Evolutionary conservation across 805 yeast genomes (phyloP).

Genomic region (Candida coquimbonensis): DNA sequence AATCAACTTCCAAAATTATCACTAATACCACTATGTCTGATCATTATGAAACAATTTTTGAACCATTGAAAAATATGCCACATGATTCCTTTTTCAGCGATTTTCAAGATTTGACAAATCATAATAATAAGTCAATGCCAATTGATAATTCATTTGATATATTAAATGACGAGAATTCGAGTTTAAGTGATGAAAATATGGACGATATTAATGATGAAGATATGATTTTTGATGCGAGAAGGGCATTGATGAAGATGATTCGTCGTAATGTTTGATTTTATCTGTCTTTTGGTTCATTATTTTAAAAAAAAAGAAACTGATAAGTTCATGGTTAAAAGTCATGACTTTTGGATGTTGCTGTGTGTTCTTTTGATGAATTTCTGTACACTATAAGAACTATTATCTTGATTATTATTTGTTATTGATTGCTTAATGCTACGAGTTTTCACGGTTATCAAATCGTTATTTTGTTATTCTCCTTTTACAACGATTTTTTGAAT

Average conservation of each 20-base stretch:
- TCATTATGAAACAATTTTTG: constrained; percentile 16
- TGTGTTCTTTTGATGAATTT: too few species aligned
- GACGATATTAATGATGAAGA: constrained; percentile 13
- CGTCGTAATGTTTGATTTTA: constrained; percentile 19
- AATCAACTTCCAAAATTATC: constrained; percentile 9
- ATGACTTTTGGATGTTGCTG: too few species aligned
- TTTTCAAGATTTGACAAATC: constrained; percentile 7
- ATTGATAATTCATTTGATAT: constrained; percentile 1
- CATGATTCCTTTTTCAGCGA: constrained; percentile 16
- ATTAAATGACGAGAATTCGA: constrained; percentile 3
- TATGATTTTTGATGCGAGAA: constrained; percentile 23
- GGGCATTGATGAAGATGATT: constrained; percentile 22
- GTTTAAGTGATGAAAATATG: constrained; percentile 7
- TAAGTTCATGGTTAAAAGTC: too few species aligned
- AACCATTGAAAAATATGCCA: constrained; percentile 16
- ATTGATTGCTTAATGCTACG: too few species aligned
- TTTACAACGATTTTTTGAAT: too few species aligned
- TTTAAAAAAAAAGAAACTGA: too few species aligned
- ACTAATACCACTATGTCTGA: constrained; percentile 1
- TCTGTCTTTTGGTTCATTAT: too few species aligned
- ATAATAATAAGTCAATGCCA: neutral
- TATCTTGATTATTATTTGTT: too few species aligned
- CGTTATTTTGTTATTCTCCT: too few species aligned
- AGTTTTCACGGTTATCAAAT: too few species aligned
- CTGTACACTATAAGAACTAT: too few species aligned